These are phyloP conservation scores for Phytophthora litchii DNA, from an alignment of 352 stramenopile genomes.

Conservation along the genomic window DNA sequence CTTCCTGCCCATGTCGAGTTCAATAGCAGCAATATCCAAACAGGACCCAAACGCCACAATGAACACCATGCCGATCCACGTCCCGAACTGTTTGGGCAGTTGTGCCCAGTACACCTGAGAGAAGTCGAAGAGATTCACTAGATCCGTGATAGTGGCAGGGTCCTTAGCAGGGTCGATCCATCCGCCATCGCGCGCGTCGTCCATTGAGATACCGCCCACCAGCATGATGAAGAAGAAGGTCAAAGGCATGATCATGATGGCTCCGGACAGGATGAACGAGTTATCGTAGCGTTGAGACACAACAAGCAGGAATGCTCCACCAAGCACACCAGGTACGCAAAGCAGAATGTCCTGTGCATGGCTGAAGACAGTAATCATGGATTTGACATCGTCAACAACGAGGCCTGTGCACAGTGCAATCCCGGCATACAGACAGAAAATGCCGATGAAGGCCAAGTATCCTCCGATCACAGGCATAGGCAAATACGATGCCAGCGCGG, in stretches of 20 bases:
- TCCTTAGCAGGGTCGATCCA: constrained; percentile 86
- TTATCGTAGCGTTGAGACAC: constrained; percentile 79
- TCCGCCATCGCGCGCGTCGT: constrained; percentile 47
- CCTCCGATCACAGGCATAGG: constrained; percentile 97
- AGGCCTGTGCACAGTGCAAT: constrained; percentile 89
- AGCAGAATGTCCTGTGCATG: constrained; percentile 77
- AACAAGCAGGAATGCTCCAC: constrained; percentile 82
- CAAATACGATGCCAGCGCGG: constrained; percentile 94
- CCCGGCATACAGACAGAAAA: constrained; percentile 94
- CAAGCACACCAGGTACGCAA: constrained; percentile 81
- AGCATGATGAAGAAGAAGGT: constrained; percentile 43
- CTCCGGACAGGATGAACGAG: constrained; percentile 66
- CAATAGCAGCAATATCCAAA: constrained; percentile 96
- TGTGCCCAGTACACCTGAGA: constrained; percentile 84
- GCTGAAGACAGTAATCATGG: constrained; percentile 66
- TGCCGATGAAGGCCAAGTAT: constrained; percentile 97
- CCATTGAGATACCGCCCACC: constrained; percentile 8
- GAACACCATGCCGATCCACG: constrained; percentile 94
- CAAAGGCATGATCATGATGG: constrained; percentile 87
- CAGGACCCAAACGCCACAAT: constrained; percentile 96
- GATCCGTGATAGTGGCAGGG: constrained; percentile 51
- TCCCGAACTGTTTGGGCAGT: constrained; percentile 87
- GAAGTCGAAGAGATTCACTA: constrained; percentile 91
- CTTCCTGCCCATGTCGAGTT: constrained; percentile 93
- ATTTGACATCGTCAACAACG: constrained; percentile 84